Evolutionary conservation across 2,329 filamentous ascomycete species (phyloP).

Genomic region (Beauveria rudraprayagi): DNA sequence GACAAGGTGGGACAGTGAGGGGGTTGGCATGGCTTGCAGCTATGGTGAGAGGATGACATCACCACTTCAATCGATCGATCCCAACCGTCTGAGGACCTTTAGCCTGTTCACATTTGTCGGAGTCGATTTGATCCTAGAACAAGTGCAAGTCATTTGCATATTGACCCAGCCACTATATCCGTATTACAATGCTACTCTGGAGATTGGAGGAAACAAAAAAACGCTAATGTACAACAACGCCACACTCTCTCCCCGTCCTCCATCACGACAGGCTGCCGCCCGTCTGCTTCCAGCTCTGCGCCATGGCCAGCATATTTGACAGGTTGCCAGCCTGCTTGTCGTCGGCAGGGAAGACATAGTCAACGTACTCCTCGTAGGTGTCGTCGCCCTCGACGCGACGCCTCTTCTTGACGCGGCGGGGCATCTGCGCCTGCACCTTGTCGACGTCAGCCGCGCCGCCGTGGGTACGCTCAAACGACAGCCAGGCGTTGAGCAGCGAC

Average conservation of each 20-base stretch:
- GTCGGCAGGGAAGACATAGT: slow-evolving; percentile 95
- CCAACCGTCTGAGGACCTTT: background rate
- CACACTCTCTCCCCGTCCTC: background rate
- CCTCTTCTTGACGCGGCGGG: slow-evolving; percentile 83
- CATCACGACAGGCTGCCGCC: slow-evolving; percentile 27
- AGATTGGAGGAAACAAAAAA: background rate
- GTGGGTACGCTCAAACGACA: slow-evolving; percentile 82
- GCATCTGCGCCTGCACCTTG: slow-evolving; percentile 87
- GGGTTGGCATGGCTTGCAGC: slow-evolving; percentile 6
- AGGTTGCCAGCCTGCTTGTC: slow-evolving; percentile 79
- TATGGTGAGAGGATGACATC: slow-evolving; percentile 7
- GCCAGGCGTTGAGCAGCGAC: slow-evolving; percentile 83
- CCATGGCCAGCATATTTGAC: slow-evolving; percentile 75
- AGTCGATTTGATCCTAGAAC: no score
- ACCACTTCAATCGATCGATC: slow-evolving; percentile 2
- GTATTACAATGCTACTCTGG: background rate
- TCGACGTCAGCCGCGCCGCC: slow-evolving; percentile 68
- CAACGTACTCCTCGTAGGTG: slow-evolving; percentile 78
- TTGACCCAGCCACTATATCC: background rate
- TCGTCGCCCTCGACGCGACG: slow-evolving; percentile 85
- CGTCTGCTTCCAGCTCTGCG: slow-evolving; percentile 77
- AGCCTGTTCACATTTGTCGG: background rate
- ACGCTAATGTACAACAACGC: background rate
- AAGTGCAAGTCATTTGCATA: background rate
- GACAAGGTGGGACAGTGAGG: background rate